Evolutionary conservation across 2,329 filamentous ascomycete genomes (phyloP).

Genomic region (Cadophora malorum): DNA sequence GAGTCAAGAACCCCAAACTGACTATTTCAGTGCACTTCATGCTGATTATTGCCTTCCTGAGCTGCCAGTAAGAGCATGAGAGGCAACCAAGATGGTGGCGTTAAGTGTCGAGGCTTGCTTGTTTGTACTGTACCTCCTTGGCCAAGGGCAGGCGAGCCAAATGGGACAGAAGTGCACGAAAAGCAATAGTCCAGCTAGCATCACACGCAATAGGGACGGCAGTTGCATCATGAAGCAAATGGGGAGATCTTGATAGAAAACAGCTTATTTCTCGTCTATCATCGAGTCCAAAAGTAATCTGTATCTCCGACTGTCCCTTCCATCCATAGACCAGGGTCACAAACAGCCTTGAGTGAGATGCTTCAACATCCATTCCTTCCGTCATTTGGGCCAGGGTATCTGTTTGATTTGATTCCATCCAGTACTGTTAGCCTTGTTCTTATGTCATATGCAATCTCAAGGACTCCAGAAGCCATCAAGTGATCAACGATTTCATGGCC

Average conservation of each 20-base stretch:
- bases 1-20: conserved; percentile 13
- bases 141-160: not conserved
- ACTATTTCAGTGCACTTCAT: conserved; percentile 12
- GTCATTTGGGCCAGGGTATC: conserved; percentile 1
- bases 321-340: not conserved
- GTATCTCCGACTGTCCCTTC: not conserved
- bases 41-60: conserved; percentile 10
- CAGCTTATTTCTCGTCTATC: not conserved
- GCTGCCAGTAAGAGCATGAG: too few species aligned
- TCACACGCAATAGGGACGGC: not conserved
- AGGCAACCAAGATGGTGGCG: conserved; percentile 3
- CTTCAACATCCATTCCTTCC: not conserved
- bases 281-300: not conserved
- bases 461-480: conserved; percentile 8
- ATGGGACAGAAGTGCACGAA: conserved; percentile 8
- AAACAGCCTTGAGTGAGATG: not conserved
- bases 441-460: conserved; percentile 9
- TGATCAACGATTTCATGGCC: conserved; percentile 13
- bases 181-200: conserved; percentile 4
- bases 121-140: too few species aligned
- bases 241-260: not conserved
- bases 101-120: conserved; percentile 1
- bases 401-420: conserved; percentile 8
- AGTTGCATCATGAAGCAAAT: not conserved
- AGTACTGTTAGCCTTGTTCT: conserved; percentile 2